Evolutionary conservation across 257 asterid species (phyloP), one percentile per base, ranked within the genome.

Genomic region (Catharanthus roseus): DNA sequence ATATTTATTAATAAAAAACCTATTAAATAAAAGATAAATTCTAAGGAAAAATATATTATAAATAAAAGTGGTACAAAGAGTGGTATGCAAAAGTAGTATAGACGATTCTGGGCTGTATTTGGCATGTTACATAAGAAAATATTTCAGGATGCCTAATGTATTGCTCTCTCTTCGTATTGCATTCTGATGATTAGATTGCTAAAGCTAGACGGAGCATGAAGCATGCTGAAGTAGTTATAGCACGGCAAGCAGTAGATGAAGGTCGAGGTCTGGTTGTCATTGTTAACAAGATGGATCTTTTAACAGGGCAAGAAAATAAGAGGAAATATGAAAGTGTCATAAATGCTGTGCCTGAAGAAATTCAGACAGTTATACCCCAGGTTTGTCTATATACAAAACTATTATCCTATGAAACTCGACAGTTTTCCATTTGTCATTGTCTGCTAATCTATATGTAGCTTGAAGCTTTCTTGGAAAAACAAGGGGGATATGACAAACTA

Each of bases 221-320:
- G 77, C 99, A 93, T 68, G 89, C 90, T 79, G 97, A 93, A 89
- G 99, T 93, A 67, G 97, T 85, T 64, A 91, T 93, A 79, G 97
- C 99, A 49, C 82, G 99, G 81, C 96, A 91, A 75, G 92, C 99
- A 6, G 88, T 93, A 56, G 97, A 89, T 72, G 99, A 93, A 89
- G 99, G 97, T 67, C 85, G 97, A 28, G 89, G 97, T 66, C 79
- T 93, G 84, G 97, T 93, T 41, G 85, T 93, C 55, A 87, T 89
- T 63, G 96, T 93, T 69, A 91, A 93, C 85, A 93, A 93, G 85
- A 89, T 91, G 89, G 99, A 93, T 78, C 91, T 91, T 74, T 80
- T 91, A 68, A 83, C 50, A 71, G 92, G 91, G 78, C 82, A 82
- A 68, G 87, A 79, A 68, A 85, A 82, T 71, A 72, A 77, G 53